Percentiles rank a stretch among this genome's conserved stretches.
Evolutionary conservation across 345 rosid genomes (phyloP).

Genomic region (Eucalyptus brandiana): DNA sequence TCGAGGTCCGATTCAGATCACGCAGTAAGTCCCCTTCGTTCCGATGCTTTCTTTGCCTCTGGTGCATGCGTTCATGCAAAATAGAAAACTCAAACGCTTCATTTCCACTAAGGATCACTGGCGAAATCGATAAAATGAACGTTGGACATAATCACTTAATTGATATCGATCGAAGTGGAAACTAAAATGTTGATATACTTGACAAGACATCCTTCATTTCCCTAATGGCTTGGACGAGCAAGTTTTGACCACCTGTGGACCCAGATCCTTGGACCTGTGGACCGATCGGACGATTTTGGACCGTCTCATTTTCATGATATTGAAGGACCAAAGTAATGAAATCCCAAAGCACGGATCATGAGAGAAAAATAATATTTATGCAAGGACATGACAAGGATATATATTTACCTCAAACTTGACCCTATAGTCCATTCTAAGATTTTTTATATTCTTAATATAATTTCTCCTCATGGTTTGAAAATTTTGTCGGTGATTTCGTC

Average conservation of each 20-base stretch:
- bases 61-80: neutral
- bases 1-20: conserved; percentile 19
- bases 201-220: neutral
- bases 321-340: neutral
- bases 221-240: neutral
- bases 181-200: neutral
- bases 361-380: neutral
- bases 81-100: neutral
- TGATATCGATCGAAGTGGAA: neutral
- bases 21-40: conserved; percentile 4
- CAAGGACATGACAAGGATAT: neutral
- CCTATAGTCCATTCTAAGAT: neutral
- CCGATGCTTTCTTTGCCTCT: neutral
- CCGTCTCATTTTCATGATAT: neutral
- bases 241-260: neutral
- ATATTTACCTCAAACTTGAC: neutral
- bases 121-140: neutral
- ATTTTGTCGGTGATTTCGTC: neutral
- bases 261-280: neutral
- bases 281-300: neutral
- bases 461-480: neutral
- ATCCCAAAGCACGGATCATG: neutral
- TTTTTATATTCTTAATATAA: neutral
- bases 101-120: neutral
- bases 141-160: neutral